These are phyloP conservation scores for Nakaseomyces glabratus DNA, from an alignment of 1,139 yeast species.

Conservation along the genomic window DNA sequence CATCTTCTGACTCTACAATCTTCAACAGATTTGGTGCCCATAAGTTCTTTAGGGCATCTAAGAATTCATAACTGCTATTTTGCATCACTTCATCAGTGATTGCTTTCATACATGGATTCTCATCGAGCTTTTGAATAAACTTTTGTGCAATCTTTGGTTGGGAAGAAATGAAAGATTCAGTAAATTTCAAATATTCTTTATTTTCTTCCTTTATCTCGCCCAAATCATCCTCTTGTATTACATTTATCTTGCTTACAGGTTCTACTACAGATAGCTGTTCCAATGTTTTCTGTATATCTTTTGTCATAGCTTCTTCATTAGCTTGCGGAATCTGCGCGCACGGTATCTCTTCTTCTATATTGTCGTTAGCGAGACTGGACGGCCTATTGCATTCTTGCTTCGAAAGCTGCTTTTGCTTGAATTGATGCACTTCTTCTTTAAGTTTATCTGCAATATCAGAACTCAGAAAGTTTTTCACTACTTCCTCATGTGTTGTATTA, in stretches of 20 bases:
- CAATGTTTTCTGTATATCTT: constrained; percentile 1
- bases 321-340: constrained; percentile 1
- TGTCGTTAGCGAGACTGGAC: too few species aligned
- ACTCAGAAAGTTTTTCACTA: constrained; percentile 22
- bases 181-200: constrained; percentile 24
- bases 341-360: not conserved
- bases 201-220: constrained; percentile 8
- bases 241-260: too few species aligned
- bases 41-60: constrained; percentile 27
- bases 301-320: not conserved
- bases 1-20: constrained; percentile 5
- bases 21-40: constrained; percentile 17
- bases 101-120: constrained; percentile 29
- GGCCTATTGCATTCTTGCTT: constrained; percentile 18
- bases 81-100: constrained; percentile 29
- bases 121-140: constrained; percentile 27
- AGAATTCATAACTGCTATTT: constrained; percentile 26
- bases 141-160: constrained; percentile 31
- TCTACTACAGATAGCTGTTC: constrained; percentile 3
- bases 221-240: not conserved
- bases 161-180: constrained; percentile 29
- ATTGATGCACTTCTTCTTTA: constrained; percentile 29
- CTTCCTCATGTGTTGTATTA: constrained; percentile 19
- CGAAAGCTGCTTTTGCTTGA: constrained; percentile 20
- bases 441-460: constrained; percentile 22